phyloP scores from a whole-genome alignment of 495 filamentous ascomycete genomes.

The Astrothelium macrocarpum region DNA sequence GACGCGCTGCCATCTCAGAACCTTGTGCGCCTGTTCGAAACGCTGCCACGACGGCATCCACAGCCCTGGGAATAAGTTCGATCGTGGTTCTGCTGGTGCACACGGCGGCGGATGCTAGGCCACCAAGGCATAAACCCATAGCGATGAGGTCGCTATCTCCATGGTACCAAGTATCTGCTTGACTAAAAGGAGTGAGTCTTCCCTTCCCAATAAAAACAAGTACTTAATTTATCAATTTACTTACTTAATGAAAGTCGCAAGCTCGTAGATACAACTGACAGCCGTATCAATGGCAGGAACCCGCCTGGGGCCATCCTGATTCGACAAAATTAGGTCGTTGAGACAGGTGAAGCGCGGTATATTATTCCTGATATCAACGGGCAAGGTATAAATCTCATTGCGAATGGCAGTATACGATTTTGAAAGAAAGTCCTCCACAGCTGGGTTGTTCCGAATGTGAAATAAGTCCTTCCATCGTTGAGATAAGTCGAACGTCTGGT shows the following conservation, averaged over 20 bases:
- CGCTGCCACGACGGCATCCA: too few species aligned
- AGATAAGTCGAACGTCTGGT: conserved; percentile 22
- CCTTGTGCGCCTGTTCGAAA: too few species aligned
- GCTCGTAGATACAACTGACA: conserved; percentile 29
- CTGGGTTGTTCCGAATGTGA: conserved; percentile 16
- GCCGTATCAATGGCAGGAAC: conserved; percentile 30
- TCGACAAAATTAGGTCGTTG: background rate
- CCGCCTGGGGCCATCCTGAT: conserved; percentile 9
- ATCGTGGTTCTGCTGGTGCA: too few species aligned
- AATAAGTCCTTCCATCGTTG: conserved; percentile 19
- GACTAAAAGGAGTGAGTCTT: background rate
- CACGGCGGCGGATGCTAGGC: too few species aligned
- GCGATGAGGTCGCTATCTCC: too few species aligned
- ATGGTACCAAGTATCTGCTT: background rate
- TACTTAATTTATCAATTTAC: background rate
- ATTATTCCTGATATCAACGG: conserved; percentile 5
- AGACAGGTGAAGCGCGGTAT: background rate
- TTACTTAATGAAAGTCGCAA: conserved; percentile 30
- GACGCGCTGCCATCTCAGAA: too few species aligned
- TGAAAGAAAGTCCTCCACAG: conserved; percentile 21
- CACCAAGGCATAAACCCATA: too few species aligned
- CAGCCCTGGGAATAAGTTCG: too few species aligned
- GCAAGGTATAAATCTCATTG: conserved; percentile 17
- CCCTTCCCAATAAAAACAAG: background rate
- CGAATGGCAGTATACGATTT: conserved; percentile 23